Percentiles rank a stretch among this genome's conserved stretches.
Conservation (phyloP, 129 eudicot species). For the Flaveria trinervia region DNA sequence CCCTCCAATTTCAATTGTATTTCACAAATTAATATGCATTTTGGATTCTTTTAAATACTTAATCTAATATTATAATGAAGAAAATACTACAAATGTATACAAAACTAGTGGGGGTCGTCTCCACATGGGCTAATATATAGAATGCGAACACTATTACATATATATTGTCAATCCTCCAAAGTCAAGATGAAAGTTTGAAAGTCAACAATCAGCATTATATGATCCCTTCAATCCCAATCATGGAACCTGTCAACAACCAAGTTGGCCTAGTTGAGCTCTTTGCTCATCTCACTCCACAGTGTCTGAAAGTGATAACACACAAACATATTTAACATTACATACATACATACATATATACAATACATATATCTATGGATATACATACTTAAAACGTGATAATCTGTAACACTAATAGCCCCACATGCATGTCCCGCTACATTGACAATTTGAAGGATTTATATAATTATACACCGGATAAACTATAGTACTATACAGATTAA, state of each 20-base stretch:
- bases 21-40: not conserved
- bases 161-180: conserved; percentile 24
- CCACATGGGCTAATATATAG: conserved; percentile 10
- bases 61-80: not conserved
- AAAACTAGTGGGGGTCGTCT: not conserved
- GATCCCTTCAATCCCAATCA: conserved; percentile 21
- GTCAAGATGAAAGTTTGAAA: conserved; percentile 37
- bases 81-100: not conserved
- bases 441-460: not conserved
- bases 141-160: not conserved
- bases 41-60: not conserved
- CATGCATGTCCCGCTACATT: not conserved
- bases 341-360: not conserved
- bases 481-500: too few species aligned
- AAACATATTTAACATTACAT: not conserved
- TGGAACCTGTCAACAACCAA: conserved; percentile 26
- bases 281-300: conserved; percentile 27
- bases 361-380: not conserved
- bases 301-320: conserved; percentile 17
- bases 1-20: too few species aligned
- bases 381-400: not conserved
- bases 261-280: conserved; percentile 33
- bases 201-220: conserved; percentile 23
- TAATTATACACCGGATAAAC: too few species aligned
- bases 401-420: not conserved